Evolutionary conservation across 2,329 filamentous ascomycete species (phyloP).

Genomic region (Colletotrichum costaricense): DNA sequence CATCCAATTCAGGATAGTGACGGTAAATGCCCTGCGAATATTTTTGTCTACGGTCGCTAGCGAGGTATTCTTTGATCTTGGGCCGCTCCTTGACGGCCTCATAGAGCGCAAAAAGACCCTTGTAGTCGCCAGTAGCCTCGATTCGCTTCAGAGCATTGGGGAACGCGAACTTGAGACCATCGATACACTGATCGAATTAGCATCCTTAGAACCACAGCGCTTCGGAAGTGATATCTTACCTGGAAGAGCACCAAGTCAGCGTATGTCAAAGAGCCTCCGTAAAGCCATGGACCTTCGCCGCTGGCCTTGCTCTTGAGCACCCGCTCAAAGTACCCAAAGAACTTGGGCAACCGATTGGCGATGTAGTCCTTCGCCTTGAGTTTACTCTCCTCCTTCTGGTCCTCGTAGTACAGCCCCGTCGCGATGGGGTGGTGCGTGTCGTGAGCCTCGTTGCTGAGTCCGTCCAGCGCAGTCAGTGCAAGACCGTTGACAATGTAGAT

Average conservation of each 20-base stretch:
- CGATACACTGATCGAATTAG: slow-evolving; percentile 54
- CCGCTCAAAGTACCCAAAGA: slow-evolving; percentile 76
- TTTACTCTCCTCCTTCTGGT: slow-evolving; percentile 77
- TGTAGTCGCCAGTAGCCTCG: slow-evolving; percentile 67
- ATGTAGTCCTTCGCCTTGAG: slow-evolving; percentile 68
- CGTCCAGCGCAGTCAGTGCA: slow-evolving; percentile 76
- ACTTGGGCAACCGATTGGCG: slow-evolving; percentile 75
- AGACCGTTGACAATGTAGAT: slow-evolving; percentile 72
- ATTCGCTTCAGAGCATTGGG: slow-evolving; percentile 71
- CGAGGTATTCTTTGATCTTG: slow-evolving; percentile 76
- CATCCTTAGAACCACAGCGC: background rate
- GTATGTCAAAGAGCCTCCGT: slow-evolving; percentile 73
- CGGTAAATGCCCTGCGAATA: slow-evolving; percentile 77
- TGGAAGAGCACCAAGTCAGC: slow-evolving; percentile 82
- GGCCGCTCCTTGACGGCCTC: slow-evolving; percentile 70
- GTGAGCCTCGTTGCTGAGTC: slow-evolving; percentile 76
- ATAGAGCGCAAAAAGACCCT: slow-evolving; percentile 72
- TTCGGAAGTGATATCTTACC: slow-evolving; percentile 51
- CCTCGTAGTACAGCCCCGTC: slow-evolving; percentile 72
- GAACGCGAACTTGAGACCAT: slow-evolving; percentile 75
- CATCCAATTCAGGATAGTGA: slow-evolving; percentile 79
- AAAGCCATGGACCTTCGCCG: slow-evolving; percentile 72
- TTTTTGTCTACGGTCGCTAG: slow-evolving; percentile 69
- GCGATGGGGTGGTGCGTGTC: slow-evolving; percentile 81
- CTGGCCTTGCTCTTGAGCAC: slow-evolving; percentile 69